A percentile compares a stretch with the other conserved stretches of the same genome.
phyloP scores from a whole-genome alignment of 1,284 basidiomycete species.

The Leccinum pachyderme region DNA sequence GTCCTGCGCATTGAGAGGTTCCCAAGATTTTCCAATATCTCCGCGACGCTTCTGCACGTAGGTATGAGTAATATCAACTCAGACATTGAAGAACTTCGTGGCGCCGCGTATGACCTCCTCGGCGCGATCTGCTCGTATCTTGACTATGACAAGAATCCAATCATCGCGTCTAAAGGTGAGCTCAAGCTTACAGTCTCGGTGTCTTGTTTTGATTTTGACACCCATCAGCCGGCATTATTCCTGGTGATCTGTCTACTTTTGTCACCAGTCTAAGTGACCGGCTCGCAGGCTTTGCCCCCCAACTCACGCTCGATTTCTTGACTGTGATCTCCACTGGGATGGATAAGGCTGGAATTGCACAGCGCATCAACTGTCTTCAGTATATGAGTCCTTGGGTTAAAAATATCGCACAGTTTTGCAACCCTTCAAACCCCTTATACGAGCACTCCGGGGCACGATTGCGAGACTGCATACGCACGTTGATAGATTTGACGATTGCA shows the following conservation, averaged over 20 bases:
- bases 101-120: conserved; percentile 76
- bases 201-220: conserved; percentile 9
- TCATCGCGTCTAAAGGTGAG: conserved; percentile 68
- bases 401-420: conserved; percentile 72
- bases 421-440: conserved; percentile 61
- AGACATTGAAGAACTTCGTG: conserved; percentile 71
- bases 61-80: conserved; percentile 76
- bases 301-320: conserved; percentile 84
- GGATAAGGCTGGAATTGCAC: conserved; percentile 49
- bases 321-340: conserved; percentile 74
- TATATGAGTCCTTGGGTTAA: conserved; percentile 87
- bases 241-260: conserved; percentile 68
- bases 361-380: conserved; percentile 70
- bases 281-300: conserved; percentile 70
- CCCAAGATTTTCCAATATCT: conserved; percentile 77
- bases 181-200: conserved; percentile 1
- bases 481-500: conserved; percentile 72
- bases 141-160: conserved; percentile 69
- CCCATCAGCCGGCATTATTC: conserved; percentile 63
- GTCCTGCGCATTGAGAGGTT: conserved; percentile 64
- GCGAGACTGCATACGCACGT: conserved; percentile 72
- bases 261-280: conserved; percentile 67
- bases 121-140: conserved; percentile 77
- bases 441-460: conserved; percentile 71
- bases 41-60: conserved; percentile 79